Evolutionary conservation across 2,329 filamentous ascomycete species (phyloP).

Genomic region (Taxawa tesnikishii): DNA sequence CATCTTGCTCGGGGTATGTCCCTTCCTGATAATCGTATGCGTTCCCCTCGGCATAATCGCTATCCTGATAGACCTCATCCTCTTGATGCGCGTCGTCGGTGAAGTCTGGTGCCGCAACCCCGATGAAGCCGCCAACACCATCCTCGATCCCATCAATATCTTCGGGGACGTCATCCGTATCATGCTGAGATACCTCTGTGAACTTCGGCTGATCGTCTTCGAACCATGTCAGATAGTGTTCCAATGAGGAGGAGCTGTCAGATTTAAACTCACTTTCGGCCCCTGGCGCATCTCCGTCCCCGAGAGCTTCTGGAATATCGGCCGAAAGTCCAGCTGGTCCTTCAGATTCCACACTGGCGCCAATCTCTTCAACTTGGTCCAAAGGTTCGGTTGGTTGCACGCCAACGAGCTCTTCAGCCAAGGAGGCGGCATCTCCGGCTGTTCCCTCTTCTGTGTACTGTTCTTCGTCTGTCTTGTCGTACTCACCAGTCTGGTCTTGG

Average conservation of each 20-base stretch:
- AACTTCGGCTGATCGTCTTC: neutral
- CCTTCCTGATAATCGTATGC: neutral
- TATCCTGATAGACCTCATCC: neutral
- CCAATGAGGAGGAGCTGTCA: neutral
- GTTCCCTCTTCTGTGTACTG: neutral
- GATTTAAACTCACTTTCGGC: neutral
- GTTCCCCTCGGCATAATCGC: neutral
- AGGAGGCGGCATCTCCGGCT: neutral
- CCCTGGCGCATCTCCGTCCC: neutral
- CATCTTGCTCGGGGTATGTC: neutral
- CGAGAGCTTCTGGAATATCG: neutral
- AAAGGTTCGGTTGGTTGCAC: no score
- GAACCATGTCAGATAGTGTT: neutral
- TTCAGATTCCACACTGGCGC: neutral
- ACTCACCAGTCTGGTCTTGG: neutral
- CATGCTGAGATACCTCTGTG: neutral
- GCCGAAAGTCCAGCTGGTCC: neutral
- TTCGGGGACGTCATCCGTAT: neutral
- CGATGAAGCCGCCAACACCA: no score
- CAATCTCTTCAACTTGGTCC: neutral
- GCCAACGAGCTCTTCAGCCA: neutral
- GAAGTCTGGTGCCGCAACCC: no score
- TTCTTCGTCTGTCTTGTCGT: slow-evolving; percentile 1
- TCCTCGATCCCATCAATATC: neutral
- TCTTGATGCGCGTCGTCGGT: neutral